phyloP scores from a whole-genome alignment of 805 yeast species.

The Candida montana region DNA sequence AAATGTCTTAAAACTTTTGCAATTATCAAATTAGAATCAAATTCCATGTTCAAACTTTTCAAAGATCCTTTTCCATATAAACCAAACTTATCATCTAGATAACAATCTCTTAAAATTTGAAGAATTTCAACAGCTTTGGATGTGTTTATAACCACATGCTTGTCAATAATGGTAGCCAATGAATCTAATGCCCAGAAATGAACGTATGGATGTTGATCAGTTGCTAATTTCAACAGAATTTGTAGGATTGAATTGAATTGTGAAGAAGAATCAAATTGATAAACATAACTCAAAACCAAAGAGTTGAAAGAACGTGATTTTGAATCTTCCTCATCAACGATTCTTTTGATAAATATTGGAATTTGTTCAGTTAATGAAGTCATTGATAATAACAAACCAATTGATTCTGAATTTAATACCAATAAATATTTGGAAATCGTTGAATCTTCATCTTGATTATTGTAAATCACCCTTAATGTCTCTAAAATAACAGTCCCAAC shows the following conservation, averaged over 20 bases:
- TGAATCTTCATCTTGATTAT: constrained; percentile 1
- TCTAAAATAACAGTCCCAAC: constrained; percentile 46
- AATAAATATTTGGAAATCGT: constrained; percentile 30
- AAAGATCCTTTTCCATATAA: constrained; percentile 35
- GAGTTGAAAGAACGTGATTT: constrained; percentile 55
- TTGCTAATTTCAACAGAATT: constrained; percentile 52
- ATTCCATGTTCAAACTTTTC: constrained; percentile 41
- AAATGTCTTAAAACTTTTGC: constrained; percentile 40
- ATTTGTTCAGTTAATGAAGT: constrained; percentile 39
- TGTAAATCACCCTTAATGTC: constrained; percentile 34
- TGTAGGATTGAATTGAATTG: constrained; percentile 45
- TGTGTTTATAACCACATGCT: constrained; percentile 43
- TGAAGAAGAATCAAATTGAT: constrained; percentile 33
- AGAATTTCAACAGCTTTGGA: constrained; percentile 41
- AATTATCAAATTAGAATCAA: constrained; percentile 40
- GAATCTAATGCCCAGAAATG: constrained; percentile 69
- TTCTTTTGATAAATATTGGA: constrained; percentile 53
- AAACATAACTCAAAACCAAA: constrained; percentile 43
- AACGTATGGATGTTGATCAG: constrained; percentile 83
- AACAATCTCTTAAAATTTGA: constrained; percentile 32
- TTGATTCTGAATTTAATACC: constrained; percentile 46
- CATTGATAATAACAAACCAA: constrained; percentile 45
- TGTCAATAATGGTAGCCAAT: constrained; percentile 48
- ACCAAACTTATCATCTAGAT: constrained; percentile 46
- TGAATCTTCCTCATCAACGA: constrained; percentile 64